These are phyloP conservation scores for Septoria linicola DNA, from an alignment of 2,329 filamentous ascomycete genomes.

Conservation along the genomic window DNA sequence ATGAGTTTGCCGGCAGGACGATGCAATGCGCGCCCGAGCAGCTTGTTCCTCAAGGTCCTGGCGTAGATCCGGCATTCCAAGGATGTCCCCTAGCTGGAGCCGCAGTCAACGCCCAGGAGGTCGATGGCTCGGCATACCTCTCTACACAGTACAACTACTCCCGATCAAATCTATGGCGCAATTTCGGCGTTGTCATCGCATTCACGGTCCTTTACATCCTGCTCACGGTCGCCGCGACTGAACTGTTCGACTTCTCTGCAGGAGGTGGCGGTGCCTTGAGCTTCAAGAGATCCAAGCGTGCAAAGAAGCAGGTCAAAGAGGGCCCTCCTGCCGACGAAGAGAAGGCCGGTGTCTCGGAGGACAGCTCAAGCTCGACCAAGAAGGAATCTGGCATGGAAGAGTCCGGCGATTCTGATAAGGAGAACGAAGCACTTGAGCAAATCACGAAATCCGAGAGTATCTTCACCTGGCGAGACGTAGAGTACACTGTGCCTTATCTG, in stretches of 20 bases:
- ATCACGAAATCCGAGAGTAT: conserved; percentile 60
- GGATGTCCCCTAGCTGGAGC: conserved; percentile 64
- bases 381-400: conserved; percentile 33
- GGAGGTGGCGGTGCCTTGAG: conserved; percentile 66
- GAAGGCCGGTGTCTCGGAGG: conserved; percentile 43
- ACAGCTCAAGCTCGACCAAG: conserved; percentile 37
- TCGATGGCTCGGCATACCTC: conserved; percentile 58
- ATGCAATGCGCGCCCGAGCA: conserved; percentile 61
- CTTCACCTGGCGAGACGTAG: conserved; percentile 70
- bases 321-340: conserved; percentile 57
- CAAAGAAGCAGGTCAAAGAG: conserved; percentile 55
- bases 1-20: conserved; percentile 59
- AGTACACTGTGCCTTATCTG: conserved; percentile 70
- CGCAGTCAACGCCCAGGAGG: conserved; percentile 48
- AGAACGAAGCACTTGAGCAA: conserved; percentile 46
- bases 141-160: conserved; percentile 57
- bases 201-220: conserved; percentile 73
- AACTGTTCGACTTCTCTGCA: conserved; percentile 62
- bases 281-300: conserved; percentile 67
- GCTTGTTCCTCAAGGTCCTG: conserved; percentile 60
- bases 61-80: conserved; percentile 56
- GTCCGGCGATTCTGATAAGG: conserved; percentile 34
- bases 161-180: conserved; percentile 63
- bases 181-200: conserved; percentile 74
- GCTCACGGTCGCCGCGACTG: conserved; percentile 68